A percentile compares a stretch with the other conserved stretches of the same genome.
Conservation (phyloP, 148 eudicot genomes). For the Rheum nobile region DNA sequence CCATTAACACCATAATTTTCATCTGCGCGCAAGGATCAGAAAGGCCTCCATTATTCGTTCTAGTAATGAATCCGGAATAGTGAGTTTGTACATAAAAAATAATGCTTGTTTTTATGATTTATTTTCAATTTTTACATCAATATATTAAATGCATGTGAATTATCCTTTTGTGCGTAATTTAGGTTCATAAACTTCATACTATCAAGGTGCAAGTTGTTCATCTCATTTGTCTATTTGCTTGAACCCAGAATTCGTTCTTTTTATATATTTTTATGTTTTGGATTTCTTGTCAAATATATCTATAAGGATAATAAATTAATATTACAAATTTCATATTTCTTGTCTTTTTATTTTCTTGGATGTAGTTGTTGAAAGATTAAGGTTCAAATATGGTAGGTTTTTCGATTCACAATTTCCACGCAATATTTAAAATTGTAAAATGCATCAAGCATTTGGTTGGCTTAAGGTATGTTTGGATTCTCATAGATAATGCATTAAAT, state of each 20-base stretch:
- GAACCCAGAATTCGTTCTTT: not conserved
- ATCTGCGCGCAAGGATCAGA: not conserved
- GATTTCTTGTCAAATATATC: not conserved
- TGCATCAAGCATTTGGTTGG: too few species aligned
- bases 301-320: not conserved
- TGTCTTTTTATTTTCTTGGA: not conserved
- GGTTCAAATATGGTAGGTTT: not conserved
- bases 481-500: too few species aligned
- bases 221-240: not conserved
- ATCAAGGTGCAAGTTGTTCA: not conserved
- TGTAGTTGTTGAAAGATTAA: not conserved
- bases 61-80: conserved; percentile 9
- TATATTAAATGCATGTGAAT: not conserved
- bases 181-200: not conserved
- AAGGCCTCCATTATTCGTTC: not conserved
- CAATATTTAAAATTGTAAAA: too few species aligned
- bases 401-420: not conserved
- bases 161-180: not conserved
- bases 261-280: not conserved
- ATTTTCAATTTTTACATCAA: not conserved
- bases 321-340: not conserved
- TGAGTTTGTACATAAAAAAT: not conserved
- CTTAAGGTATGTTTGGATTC: too few species aligned
- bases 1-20: not conserved
- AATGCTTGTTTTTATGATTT: not conserved